A percentile compares a stretch with the other conserved stretches of the same genome.
phyloP scores from a whole-genome alignment of 2,329 filamentous ascomycete species.

The Dendryphion nanum region DNA sequence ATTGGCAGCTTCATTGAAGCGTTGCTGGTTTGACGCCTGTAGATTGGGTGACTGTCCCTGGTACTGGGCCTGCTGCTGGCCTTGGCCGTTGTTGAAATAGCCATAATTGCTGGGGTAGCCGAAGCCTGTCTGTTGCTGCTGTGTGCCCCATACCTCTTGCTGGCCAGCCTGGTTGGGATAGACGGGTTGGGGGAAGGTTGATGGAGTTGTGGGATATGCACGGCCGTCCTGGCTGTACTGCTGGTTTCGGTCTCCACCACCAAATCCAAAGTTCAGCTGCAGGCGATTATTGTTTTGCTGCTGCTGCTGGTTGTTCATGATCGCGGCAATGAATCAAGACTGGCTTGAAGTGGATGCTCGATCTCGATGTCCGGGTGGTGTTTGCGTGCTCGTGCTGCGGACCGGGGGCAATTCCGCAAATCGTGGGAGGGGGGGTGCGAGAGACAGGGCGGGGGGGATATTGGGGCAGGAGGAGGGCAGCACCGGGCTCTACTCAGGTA shows the following conservation, averaged over 20 bases:
- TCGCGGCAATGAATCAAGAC: no score
- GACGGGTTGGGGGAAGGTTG: slow-evolving; percentile 93
- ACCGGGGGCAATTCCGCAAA: slow-evolving; percentile 10
- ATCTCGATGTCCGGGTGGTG: no score
- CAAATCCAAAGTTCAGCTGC: slow-evolving; percentile 53
- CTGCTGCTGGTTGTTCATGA: slow-evolving; percentile 39
- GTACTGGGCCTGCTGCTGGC: slow-evolving; percentile 45
- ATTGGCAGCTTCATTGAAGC: slow-evolving; percentile 79
- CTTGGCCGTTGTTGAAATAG: slow-evolving; percentile 29
- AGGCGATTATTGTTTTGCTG: slow-evolving; percentile 46
- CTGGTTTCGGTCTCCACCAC: slow-evolving; percentile 36
- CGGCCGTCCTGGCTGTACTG: slow-evolving; percentile 45
- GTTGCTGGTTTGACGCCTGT: slow-evolving; percentile 52
- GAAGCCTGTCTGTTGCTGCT: slow-evolving; percentile 41
- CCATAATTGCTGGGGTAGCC: slow-evolving; percentile 51
- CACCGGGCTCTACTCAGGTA: no score
- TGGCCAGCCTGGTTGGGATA: slow-evolving; percentile 60
- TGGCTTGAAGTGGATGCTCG: no score
- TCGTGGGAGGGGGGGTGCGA: slow-evolving; percentile 15
- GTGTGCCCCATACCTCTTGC: slow-evolving; percentile 59
- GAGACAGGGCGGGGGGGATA: no score
- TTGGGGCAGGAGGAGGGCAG: no score
- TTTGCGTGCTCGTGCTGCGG: slow-evolving; percentile 8
- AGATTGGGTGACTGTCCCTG: slow-evolving; percentile 51
- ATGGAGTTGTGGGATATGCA: slow-evolving; percentile 70